Evolutionary conservation across 2,329 filamentous ascomycete genomes (phyloP).

Genomic region (Penicillium sp.): DNA sequence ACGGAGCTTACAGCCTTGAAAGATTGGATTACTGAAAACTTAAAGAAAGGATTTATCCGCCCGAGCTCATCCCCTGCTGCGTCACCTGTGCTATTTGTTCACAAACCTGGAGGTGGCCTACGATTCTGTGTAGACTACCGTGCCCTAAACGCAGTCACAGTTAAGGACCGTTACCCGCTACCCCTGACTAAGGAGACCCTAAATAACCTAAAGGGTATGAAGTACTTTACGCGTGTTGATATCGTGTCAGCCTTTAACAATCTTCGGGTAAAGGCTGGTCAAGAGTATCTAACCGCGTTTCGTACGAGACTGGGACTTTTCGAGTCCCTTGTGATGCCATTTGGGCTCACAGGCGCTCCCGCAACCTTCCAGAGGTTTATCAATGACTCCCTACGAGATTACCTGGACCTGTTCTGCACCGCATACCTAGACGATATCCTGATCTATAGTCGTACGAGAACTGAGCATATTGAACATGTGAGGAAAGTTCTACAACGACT

Average conservation of each 20-base stretch:
- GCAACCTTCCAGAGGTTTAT: neutral
- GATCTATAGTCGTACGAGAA: neutral
- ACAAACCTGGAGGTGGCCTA: neutral
- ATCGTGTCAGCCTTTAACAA: neutral
- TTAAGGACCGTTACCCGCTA: no score
- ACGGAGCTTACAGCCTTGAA: neutral
- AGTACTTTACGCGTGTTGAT: neutral
- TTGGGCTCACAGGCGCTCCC: neutral
- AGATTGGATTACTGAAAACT: neutral
- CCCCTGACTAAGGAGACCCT: no score
- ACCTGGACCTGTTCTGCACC: constrained; percentile 1
- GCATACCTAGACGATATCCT: constrained; percentile 6
- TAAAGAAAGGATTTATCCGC: neutral
- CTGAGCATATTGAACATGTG: neutral
- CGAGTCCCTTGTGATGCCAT: constrained; percentile 3
- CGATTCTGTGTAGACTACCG: no score
- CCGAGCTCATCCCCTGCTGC: neutral
- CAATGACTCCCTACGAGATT: neutral
- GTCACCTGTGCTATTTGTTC: neutral
- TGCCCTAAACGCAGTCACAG: no score
- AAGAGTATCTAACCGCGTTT: neutral
- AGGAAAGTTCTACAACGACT: neutral
- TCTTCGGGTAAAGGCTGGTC: neutral
- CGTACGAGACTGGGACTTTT: neutral
- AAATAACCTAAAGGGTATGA: no score